Base-by-base conservation (phyloP, 78 protist genomes). In the Polysphondylium violaceum region DNA sequence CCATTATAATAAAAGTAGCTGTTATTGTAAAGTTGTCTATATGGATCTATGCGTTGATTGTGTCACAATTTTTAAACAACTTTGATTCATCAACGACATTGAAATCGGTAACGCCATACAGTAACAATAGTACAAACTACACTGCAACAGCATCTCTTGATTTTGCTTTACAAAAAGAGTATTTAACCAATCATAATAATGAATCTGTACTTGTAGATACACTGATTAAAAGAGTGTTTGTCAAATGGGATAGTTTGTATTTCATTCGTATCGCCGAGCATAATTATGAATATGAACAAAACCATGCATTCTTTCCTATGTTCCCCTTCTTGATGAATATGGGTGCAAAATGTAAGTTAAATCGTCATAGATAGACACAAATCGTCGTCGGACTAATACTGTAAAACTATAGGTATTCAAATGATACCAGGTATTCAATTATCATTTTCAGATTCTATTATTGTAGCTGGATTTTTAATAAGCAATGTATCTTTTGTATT, bases 261-360 rank as follows among this genome's bases (percentile, higher is more conserved):
- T 78, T 59, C 21, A 36, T 61, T 27, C 56, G 94, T 51, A 88
- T 88, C 3, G 86, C 94, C 9, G 88, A 88, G 55, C 69, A 21
- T 59, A 71, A 71, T 23, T 88, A 88, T 51, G 79, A 78, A 35
- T 78, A 50, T 40, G 94, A 88, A 61, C 94, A 88, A 59, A 73
- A 63, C 38, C 94, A 88, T 50, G 94, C 94, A n/a, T 88, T 88
- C 77, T 88, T 88, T 27, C 94, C 94, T 17, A 17, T 76, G 2
- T 76, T 36, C 29, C 94, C 94, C 19, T n/a, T 88, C 31, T 23
- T 36, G 25, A 53, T 88, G 44, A 38, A 74, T 50, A 27, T 35
- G 47, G 17, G 59, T 27, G 63, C 75, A 74, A 74, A 61, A 53
- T 31, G 93, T 87, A 75, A 38, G 12, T 33, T 0, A 35, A 11